Percentiles rank a stretch among this genome's conserved stretches.
Evolutionary conservation across 2,329 filamentous ascomycete genomes (phyloP).

Genomic region (Ophiostoma fasciatum): DNA sequence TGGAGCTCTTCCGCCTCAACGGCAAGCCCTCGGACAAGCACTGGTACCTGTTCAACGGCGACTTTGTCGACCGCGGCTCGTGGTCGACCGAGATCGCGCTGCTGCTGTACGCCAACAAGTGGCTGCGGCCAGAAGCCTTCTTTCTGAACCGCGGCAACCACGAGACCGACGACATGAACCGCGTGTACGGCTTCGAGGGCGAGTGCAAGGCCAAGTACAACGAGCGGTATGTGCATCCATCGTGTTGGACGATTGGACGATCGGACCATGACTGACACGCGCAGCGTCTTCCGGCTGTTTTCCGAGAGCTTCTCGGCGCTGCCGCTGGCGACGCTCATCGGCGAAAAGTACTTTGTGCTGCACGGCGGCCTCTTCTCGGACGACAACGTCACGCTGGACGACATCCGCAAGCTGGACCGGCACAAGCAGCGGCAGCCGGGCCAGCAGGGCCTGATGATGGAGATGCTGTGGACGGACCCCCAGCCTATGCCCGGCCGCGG

Average conservation of each 20-base stretch:
- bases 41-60: constrained; percentile 94
- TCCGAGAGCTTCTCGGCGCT: constrained; percentile 95
- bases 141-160: constrained; percentile 98
- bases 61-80: constrained; percentile 93
- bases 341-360: constrained; percentile 78
- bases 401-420: constrained; percentile 50
- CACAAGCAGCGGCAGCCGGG: constrained; percentile 41
- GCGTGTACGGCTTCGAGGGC: constrained; percentile 94
- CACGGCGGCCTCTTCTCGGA: constrained; percentile 95
- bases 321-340: constrained; percentile 81
- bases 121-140: constrained; percentile 73
- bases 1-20: constrained; percentile 90
- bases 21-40: constrained; percentile 74
- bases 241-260: no score
- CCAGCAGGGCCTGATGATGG: constrained; percentile 96
- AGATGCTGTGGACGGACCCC: constrained; percentile 99
- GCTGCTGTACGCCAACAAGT: constrained; percentile 91
- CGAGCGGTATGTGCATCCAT: constrained; percentile 49
- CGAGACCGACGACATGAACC: constrained; percentile 99
- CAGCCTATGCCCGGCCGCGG: constrained; percentile 74
- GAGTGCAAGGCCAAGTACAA: constrained; percentile 98
- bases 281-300: constrained; percentile 86
- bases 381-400: constrained; percentile 80
- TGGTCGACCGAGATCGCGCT: constrained; percentile 98
- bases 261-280: no score